A percentile compares a stretch with the other conserved stretches of the same genome.
These are phyloP conservation scores for Colletotrichum noveboracense DNA, from an alignment of 2,329 filamentous ascomycete species.

Conservation along the genomic window DNA sequence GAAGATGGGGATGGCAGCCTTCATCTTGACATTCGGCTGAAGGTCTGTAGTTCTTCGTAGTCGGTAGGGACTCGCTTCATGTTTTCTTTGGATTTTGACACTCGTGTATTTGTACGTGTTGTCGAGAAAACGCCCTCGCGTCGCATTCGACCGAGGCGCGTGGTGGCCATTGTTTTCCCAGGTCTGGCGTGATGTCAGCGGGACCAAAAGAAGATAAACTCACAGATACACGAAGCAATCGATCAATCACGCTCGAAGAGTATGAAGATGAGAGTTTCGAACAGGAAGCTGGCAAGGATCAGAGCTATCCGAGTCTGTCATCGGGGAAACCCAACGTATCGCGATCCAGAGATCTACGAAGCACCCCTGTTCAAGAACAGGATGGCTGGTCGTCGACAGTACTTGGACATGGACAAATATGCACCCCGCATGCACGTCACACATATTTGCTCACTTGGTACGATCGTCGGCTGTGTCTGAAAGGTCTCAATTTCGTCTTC, in stretches of 20 bases:
- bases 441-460: not conserved
- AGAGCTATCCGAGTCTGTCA: not conserved
- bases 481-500: not conserved
- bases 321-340: not conserved
- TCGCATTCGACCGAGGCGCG: not conserved
- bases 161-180: not conserved
- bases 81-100: not conserved
- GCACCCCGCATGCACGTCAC: not conserved
- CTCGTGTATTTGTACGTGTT: not conserved
- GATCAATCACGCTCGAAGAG: not conserved
- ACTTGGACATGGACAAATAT: not conserved
- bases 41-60: not conserved
- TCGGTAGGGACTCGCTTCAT: not conserved
- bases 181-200: not conserved
- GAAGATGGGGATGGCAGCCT: not conserved
- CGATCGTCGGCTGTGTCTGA: not conserved
- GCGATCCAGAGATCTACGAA: not conserved
- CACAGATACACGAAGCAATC: not conserved
- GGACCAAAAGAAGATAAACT: not conserved
- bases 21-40: not conserved
- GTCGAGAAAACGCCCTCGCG: not conserved
- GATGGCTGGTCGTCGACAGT: not conserved
- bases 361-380: not conserved
- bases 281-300: not conserved
- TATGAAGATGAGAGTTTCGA: not conserved